A percentile compares a stretch with the other conserved stretches of the same genome.
phyloP scores from a whole-genome alignment of 1,284 basidiomycete species.

The Fomitopsis palustris region DNA sequence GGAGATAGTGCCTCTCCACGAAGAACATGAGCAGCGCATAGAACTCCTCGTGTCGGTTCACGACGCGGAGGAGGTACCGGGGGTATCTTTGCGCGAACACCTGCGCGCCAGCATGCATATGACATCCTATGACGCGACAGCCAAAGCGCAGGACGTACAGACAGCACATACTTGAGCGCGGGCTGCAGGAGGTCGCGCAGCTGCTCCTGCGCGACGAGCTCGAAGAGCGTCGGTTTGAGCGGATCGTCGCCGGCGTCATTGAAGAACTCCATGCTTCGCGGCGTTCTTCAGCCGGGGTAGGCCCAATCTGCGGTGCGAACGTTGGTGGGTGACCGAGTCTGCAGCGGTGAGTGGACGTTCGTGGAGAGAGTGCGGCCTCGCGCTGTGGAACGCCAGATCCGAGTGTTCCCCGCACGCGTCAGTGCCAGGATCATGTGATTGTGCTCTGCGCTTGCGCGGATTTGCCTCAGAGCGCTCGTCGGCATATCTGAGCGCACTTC shows the following conservation, averaged over 20 bases:
- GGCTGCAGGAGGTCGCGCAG: conserved; percentile 91
- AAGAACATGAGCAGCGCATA: conserved; percentile 87
- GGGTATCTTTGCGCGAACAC: conserved; percentile 96
- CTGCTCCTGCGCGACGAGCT: conserved; percentile 95
- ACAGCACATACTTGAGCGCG: conserved; percentile 92
- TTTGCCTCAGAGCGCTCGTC: no score
- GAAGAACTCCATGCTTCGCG: conserved; percentile 71
- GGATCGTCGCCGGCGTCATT: conserved; percentile 69
- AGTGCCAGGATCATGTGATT: not conserved
- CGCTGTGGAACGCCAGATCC: not conserved
- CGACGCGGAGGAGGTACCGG: conserved; percentile 86
- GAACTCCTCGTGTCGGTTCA: conserved; percentile 96
- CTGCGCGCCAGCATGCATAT: conserved; percentile 38
- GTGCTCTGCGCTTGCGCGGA: not conserved
- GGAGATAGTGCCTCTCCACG: conserved; percentile 90
- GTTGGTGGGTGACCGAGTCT: not conserved
- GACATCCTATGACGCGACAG: no score
- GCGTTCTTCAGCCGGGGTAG: not conserved
- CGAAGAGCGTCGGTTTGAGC: conserved; percentile 89
- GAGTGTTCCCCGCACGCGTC: not conserved
- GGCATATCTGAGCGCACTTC: no score
- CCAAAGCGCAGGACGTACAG: conserved; percentile 62
- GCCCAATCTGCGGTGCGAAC: not conserved
- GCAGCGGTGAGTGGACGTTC: not conserved
- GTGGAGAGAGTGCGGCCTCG: not conserved